Percentiles rank a stretch among this genome's conserved stretches.
Conservation (phyloP, 768 basidiomycete genomes). For the Boletales sp. region DNA sequence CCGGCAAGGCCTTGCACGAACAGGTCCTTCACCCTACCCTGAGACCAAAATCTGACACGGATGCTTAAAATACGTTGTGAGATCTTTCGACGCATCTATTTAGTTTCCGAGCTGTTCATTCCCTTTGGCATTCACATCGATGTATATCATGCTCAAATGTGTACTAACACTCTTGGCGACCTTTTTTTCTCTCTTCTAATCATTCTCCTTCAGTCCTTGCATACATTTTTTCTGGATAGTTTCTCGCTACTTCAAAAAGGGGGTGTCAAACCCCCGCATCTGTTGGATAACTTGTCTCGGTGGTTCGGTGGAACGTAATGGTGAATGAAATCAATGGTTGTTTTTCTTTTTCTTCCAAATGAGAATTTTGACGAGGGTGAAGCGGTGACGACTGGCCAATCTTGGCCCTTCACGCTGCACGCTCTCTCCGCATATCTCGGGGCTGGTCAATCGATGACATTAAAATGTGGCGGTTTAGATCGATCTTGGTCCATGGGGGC, state of each 20-base stretch:
- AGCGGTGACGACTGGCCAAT: no score
- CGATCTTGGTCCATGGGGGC: no score
- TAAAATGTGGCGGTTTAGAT: no score
- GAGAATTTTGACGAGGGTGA: no score
- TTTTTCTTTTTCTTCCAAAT: no score
- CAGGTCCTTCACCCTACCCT: constrained; percentile 72
- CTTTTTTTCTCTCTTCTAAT: not conserved
- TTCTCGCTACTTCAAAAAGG: constrained; percentile 19
- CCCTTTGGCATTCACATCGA: constrained; percentile 3
- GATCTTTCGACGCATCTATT: not conserved
- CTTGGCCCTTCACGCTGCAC: no score
- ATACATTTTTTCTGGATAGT: constrained; percentile 1
- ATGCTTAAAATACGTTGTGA: constrained; percentile 14
- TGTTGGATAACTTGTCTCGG: not conserved
- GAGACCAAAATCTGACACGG: constrained; percentile 25
- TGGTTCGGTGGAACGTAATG: not conserved
- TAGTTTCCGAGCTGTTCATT: not conserved
- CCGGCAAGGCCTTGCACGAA: constrained; percentile 93
- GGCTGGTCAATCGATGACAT: no score
- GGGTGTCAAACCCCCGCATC: constrained; percentile 16
- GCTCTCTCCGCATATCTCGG: no score
- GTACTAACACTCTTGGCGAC: constrained; percentile 21
- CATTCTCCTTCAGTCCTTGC: not conserved
- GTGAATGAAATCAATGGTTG: no score
- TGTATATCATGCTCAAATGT: constrained; percentile 22